Base-by-base conservation (phyloP, 257 asterid genomes). In the Scutellaria galericulata region DNA sequence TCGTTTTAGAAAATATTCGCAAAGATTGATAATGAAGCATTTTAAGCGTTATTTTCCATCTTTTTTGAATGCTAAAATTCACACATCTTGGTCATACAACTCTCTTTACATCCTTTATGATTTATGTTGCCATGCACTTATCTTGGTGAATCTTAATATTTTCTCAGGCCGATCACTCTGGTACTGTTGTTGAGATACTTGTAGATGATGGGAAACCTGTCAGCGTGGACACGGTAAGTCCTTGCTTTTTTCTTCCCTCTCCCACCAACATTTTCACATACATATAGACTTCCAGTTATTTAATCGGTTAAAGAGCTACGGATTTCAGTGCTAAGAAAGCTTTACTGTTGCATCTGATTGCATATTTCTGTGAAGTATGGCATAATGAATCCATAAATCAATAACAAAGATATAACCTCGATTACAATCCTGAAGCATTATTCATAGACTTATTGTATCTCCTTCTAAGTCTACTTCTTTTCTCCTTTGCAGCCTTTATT, bases 151-250 rank as follows among this genome's bases (percentile, higher is more conserved):
- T 71, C 27, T 2, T 50, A 45, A 56, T 65, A 1, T 37, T 73
- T 48, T 54, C 18, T 46, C 76, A 77, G 92, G 85, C 92, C 42
- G 87, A 86, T 76, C 83, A 74, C 22, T 78, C 88, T n/a, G 91
- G 91, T 66, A 86, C 91, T 12, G 55, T 86, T 44, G 80, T 76
- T 13, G 91, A 86, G 75, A 86, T 86, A 63, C 75, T 82, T n/a
- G 89, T 15, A 39, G 89, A 82, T 9, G 89, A 86, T 74, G 89
- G 87, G 9, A 86, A 86, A 37, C 91, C 91, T 7, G 84, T 86
- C 57, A 80, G 89, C 31, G 76, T 86, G 73, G 91, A 78, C 51
- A 20, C 46, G 83, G 89, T 85, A 80, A 39, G 47, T 66, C 52
- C 39, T 58, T 52, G 67, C 41, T 63, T 58, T 35, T 66, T 66